Conservation (phyloP, 306 rosid genomes). For the Glycine latifolia region DNA sequence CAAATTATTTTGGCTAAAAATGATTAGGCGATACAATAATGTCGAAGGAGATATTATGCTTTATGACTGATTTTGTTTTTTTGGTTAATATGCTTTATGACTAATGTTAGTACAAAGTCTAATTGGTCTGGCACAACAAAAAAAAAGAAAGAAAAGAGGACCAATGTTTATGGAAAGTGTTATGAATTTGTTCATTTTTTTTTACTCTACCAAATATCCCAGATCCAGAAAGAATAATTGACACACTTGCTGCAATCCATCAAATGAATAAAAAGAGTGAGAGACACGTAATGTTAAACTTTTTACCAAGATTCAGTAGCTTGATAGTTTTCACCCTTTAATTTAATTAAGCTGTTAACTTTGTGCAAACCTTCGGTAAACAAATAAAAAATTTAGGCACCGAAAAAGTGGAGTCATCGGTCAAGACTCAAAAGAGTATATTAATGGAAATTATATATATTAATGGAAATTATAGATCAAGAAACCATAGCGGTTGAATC, state of each 20-base stretch:
- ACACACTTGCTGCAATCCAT: background rate
- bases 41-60: background rate
- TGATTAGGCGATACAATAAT: conserved; percentile 10
- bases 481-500: background rate
- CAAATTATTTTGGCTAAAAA: conserved; percentile 2
- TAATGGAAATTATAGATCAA: background rate
- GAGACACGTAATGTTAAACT: conserved; percentile 24
- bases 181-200: background rate
- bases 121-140: background rate
- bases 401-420: background rate
- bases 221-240: conserved; percentile 1
- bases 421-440: background rate
- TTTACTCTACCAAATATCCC: background rate
- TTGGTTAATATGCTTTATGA: background rate
- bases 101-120: background rate
- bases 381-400: background rate
- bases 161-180: background rate
- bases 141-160: background rate
- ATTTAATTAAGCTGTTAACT: background rate
- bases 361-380: conserved; percentile 19
- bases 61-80: background rate
- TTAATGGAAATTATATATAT: background rate
- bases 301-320: background rate
- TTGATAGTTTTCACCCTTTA: too few relatives aligned
- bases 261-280: background rate